A percentile compares a stretch with the other conserved stretches of the same genome.
Conservation (phyloP, 2,329 filamentous ascomycete genomes). For the Penicillium sp. region DNA sequence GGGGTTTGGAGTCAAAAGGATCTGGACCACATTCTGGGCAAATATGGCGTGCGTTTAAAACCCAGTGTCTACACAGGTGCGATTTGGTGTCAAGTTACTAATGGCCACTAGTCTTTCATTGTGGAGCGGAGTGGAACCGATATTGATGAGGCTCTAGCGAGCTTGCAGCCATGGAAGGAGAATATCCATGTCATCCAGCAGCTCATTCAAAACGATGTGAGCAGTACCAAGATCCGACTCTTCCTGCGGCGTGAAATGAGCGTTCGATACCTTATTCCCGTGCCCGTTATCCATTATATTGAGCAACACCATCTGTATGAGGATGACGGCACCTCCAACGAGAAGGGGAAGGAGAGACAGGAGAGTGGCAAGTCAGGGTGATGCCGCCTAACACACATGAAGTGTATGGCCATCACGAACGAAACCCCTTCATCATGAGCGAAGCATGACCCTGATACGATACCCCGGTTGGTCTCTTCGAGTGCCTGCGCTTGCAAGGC, state of each 20-base stretch:
- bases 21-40: constrained; percentile 82
- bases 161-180: constrained; percentile 77
- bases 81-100: constrained; percentile 1
- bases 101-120: constrained; percentile 64
- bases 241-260: constrained; percentile 80
- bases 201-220: constrained; percentile 83
- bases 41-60: constrained; percentile 64
- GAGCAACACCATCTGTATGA: constrained; percentile 68
- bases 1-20: constrained; percentile 83
- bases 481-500: not conserved
- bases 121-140: constrained; percentile 88
- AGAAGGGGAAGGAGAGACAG: constrained; percentile 42
- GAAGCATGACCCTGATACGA: constrained; percentile 26
- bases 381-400: constrained; percentile 7
- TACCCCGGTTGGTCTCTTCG: constrained; percentile 24
- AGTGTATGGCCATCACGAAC: constrained; percentile 14
- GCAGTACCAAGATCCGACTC: constrained; percentile 78
- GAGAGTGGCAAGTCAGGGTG: constrained; percentile 33
- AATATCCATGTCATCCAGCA: constrained; percentile 89
- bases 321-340: constrained; percentile 49
- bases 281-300: constrained; percentile 75
- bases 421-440: constrained; percentile 10
- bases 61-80: not conserved
- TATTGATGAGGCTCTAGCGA: constrained; percentile 83
- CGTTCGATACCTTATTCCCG: constrained; percentile 75